Percentiles rank a stretch among this genome's conserved stretches.
phyloP scores from a whole-genome alignment of 75 land plant genomes.

The Sequoiadendron giganteum region DNA sequence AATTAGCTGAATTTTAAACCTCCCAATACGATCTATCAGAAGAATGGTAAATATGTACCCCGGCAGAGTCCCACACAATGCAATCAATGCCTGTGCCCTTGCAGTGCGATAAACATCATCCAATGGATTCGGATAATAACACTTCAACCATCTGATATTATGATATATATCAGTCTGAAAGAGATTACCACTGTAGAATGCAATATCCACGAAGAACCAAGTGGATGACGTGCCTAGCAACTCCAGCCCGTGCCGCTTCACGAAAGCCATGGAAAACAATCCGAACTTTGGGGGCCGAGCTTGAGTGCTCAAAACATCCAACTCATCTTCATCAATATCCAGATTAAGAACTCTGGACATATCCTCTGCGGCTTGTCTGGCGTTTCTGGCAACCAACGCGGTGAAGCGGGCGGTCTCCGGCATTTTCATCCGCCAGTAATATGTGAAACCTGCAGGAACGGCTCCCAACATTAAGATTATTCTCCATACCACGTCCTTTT shows the following conservation, averaged over 20 bases:
- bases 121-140: background rate
- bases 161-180: slow-evolving; percentile 9
- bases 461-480: slow-evolving; percentile 48
- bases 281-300: background rate
- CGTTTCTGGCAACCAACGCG: slow-evolving; percentile 36
- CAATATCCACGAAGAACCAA: too few species aligned
- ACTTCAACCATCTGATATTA: slow-evolving; percentile 11
- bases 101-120: background rate
- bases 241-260: too few species aligned
- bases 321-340: background rate
- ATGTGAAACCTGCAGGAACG: slow-evolving; percentile 37
- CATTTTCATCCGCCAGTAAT: slow-evolving; percentile 45
- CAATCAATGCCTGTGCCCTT: too few species aligned
- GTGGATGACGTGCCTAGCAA: too few species aligned
- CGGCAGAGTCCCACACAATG: too few species aligned
- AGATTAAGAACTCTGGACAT: slow-evolving; percentile 13
- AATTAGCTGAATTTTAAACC: slow-evolving; percentile 30
- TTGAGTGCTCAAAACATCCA: background rate
- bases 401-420: slow-evolving; percentile 64
- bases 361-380: slow-evolving; percentile 53
- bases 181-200: too few species aligned
- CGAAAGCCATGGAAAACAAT: background rate
- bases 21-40: slow-evolving; percentile 27
- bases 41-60: too few species aligned
- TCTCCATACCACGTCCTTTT: slow-evolving; percentile 63